Percentiles rank a stretch among this genome's conserved stretches.
phyloP scores from a whole-genome alignment of 2,329 filamentous ascomycete genomes.

The Aspergillus fischeri region DNA sequence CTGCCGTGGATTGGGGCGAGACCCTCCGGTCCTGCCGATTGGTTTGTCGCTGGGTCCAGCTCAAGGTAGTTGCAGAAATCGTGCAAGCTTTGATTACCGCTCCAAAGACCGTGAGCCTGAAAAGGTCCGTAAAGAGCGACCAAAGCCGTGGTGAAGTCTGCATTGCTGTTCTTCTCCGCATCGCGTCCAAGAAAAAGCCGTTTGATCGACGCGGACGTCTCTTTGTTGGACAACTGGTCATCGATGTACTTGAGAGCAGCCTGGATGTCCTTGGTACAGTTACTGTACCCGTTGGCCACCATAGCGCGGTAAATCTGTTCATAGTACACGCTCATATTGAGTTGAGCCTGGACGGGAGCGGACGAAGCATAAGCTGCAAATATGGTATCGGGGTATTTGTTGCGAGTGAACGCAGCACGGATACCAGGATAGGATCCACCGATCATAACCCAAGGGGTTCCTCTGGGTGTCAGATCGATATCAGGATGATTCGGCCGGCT shows the following conservation, averaged over 20 bases:
- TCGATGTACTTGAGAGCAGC: conserved; percentile 50
- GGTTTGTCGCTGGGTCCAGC: conserved; percentile 36
- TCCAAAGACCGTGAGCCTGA: conserved; percentile 43
- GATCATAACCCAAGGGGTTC: conserved; percentile 45
- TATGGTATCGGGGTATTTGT: conserved; percentile 40
- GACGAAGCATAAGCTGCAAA: conserved; percentile 40
- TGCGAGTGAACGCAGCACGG: conserved; percentile 42
- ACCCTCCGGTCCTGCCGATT: conserved; percentile 36
- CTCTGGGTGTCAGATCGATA: conserved; percentile 36
- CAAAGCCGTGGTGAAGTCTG: conserved; percentile 45
- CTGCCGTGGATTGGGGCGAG: conserved; percentile 40
- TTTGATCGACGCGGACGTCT: conserved; percentile 41
- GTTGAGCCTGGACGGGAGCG: conserved; percentile 43
- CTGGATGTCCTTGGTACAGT: conserved; percentile 49
- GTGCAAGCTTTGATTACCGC: conserved; percentile 30
- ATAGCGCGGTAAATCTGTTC: conserved; percentile 48
- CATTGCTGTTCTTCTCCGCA: conserved; percentile 44
- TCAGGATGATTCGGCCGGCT: conserved; percentile 26
- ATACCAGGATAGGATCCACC: conserved; percentile 46
- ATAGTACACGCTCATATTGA: conserved; percentile 51
- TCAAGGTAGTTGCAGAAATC: conserved; percentile 47
- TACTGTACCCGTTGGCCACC: conserved; percentile 46
- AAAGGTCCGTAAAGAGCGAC: conserved; percentile 39
- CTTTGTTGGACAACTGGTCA: conserved; percentile 35
- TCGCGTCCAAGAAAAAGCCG: conserved; percentile 46